Base-by-base conservation (phyloP, 345 rosid species). In the Pelargonium nanum region DNA sequence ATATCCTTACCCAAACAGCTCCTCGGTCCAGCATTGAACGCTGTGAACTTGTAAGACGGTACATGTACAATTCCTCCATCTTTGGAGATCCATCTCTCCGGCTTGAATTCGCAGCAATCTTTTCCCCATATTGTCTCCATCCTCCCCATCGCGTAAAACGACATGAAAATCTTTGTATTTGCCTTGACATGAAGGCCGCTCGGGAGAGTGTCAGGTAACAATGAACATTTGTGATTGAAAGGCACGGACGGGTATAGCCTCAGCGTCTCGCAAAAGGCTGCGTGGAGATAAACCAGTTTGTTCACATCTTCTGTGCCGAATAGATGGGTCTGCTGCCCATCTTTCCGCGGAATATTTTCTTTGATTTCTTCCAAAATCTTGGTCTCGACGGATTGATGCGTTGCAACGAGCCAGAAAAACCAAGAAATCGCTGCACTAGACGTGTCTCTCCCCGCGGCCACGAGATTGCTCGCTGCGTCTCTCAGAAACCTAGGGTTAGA, bases 181-280 rank as follows among this genome's bases (percentile, higher is more conserved):
- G 95, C 96, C 26, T 91, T 96, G 0, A 93, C 90, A 60, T 81
- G 80, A 0, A 94, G 87, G 1, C 99, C 97, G 74, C 89, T 97
- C 8, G 99, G 97, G 22, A 93, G 67, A n/a, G 86, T 78, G 69
- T 89, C 96, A 45, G 87, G 96, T 6, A 75, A 72, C 20, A 84
- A 78, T 52, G 76, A 96, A 51, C 84, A 83, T 74, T 93, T 93
- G 0, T 96, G 89, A 69, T 93, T 94, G 73, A 87, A 79, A 1
- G 99, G 99, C n/a, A 93, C 96, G 0, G 99, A 89, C 0, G 99
- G 99, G 71, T 87, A 89, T 0, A 93, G 81, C 71, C 96, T 74
- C 24, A 89, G 76, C 25, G 99, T 84, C 69, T 93, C 99, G 32
- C 94, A 67, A 0, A 71, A 13, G 1, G 65, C 65, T 0, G 64